Percentiles rank a stretch among this genome's conserved stretches.
Conservation (phyloP, 202 grass and related monocot genomes). For the Schoenoplectus triqueter region DNA sequence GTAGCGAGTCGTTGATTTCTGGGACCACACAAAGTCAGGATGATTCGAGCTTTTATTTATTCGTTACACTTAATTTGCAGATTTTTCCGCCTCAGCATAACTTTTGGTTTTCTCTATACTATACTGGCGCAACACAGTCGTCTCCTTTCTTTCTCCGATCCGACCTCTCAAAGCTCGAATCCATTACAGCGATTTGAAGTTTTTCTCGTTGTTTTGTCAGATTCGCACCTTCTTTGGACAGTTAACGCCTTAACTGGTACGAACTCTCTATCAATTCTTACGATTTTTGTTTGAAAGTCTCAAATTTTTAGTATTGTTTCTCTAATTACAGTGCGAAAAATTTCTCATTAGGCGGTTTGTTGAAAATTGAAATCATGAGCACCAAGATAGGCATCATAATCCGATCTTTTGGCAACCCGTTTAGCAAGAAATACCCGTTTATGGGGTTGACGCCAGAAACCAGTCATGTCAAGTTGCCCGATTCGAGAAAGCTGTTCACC, state of each 20-base stretch:
- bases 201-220: neutral
- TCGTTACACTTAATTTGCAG: neutral
- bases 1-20: neutral
- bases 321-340: neutral
- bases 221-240: neutral
- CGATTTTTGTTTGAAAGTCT: neutral
- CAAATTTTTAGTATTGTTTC: neutral
- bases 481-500: constrained; percentile 19
- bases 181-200: neutral
- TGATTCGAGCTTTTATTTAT: neutral
- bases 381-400: constrained; percentile 32
- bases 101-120: neutral
- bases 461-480: neutral
- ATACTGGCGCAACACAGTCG: neutral
- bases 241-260: neutral
- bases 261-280: neutral
- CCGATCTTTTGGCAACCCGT: constrained; percentile 27
- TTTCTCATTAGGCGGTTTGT: neutral
- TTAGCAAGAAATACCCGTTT: constrained; percentile 19
- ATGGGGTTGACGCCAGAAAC: constrained; percentile 14
- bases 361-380: neutral
- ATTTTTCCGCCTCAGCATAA: neutral
- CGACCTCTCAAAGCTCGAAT: neutral
- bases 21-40: neutral
- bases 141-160: neutral